Evolutionary conservation across 441 rosid species (phyloP), one percentile per base, ranked within the genome.

Genomic region (Populus trichocarpa): DNA sequence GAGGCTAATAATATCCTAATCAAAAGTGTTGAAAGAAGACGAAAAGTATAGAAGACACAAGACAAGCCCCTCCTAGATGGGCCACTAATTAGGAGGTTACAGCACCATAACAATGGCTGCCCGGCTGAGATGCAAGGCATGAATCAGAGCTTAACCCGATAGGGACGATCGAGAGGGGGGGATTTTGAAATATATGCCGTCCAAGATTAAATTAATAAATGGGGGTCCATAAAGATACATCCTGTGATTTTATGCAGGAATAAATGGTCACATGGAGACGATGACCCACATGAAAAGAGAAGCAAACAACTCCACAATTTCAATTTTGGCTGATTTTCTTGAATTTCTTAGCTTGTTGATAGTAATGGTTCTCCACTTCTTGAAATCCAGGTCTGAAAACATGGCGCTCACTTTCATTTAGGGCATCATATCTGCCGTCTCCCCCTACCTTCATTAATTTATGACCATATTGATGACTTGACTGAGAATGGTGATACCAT

Each of bases 221-320:
- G 53, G 18, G 8, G 4, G 46, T 2, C 23, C 20, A 11, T 59
- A 5, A 3, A 32, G 75, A 70, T 73, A 46, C 26, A 64, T n/a
- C 3, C 50, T 8, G 8, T 32, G 67, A 38, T n/a, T 8, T 35
- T 36, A 26, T 33, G 20, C 5, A 18, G 72, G 64, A 82, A 72
- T 84, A 28, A 81, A 82, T 75, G 74, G 18, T 80, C 78, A 78
- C 78, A 69, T 77, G 73, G 71, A 79, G 69, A 75, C 28, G 77
- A 70, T 85, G 88, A 79, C 81, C 84, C 81, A 77, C 79, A 25
- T 40, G 46, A 38, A 57, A 20, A 70, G 33, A 14, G 57, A 46
- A 0, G 57, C 18, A 46, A 46, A 38, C 12, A 22, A 26, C 65
- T 33, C 36, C 70, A 72, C 33, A 64, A 61, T 70, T 67, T 69